Percentiles rank a stretch among this genome's conserved stretches.
Conservation (phyloP, 2,329 filamentous ascomycete genomes). For the Fusarium odoratissimum region DNA sequence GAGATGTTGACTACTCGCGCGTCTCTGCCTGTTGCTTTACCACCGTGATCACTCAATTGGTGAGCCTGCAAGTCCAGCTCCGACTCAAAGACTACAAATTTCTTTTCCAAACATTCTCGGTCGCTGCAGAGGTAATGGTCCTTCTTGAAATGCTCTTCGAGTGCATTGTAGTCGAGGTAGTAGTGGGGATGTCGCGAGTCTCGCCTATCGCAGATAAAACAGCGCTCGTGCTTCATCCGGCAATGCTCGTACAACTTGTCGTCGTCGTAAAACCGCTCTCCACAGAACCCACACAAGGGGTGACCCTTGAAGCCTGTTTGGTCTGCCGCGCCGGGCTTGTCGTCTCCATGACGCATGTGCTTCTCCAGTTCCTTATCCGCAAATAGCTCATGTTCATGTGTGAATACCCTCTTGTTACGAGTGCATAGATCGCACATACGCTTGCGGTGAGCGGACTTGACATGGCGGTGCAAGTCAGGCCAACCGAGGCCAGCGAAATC, state of each 20-base stretch:
- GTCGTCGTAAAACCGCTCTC: slow-evolving; percentile 91
- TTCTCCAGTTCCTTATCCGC: slow-evolving; percentile 81
- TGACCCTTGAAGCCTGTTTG: slow-evolving; percentile 98
- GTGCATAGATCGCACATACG: slow-evolving; percentile 93
- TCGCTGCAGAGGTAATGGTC: slow-evolving; percentile 91
- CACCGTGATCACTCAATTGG: slow-evolving; percentile 85
- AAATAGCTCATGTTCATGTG: slow-evolving; percentile 96
- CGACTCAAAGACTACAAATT: slow-evolving; percentile 95
- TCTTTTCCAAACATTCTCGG: slow-evolving; percentile 91
- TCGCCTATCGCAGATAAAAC: slow-evolving; percentile 88
- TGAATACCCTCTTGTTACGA: slow-evolving; percentile 97
- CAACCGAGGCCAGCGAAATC: slow-evolving; percentile 81
- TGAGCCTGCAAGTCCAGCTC: slow-evolving; percentile 96
- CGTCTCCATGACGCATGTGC: slow-evolving; percentile 92
- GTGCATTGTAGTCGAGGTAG: slow-evolving; percentile 85
- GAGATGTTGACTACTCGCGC: slow-evolving; percentile 88
- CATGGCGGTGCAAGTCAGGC: slow-evolving; percentile 75
- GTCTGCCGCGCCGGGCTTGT: slow-evolving; percentile 87
- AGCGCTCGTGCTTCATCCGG: slow-evolving; percentile 92
- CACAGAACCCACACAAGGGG: slow-evolving; percentile 93
- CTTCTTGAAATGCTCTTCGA: slow-evolving; percentile 87
- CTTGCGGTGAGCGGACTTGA: slow-evolving; percentile 83
- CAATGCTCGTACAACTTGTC: slow-evolving; percentile 96
- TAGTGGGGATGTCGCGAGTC: slow-evolving; percentile 84
- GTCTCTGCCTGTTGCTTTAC: slow-evolving; percentile 86